phyloP scores from a whole-genome alignment of 495 filamentous ascomycete genomes.

The Hypoxylon rickii region DNA sequence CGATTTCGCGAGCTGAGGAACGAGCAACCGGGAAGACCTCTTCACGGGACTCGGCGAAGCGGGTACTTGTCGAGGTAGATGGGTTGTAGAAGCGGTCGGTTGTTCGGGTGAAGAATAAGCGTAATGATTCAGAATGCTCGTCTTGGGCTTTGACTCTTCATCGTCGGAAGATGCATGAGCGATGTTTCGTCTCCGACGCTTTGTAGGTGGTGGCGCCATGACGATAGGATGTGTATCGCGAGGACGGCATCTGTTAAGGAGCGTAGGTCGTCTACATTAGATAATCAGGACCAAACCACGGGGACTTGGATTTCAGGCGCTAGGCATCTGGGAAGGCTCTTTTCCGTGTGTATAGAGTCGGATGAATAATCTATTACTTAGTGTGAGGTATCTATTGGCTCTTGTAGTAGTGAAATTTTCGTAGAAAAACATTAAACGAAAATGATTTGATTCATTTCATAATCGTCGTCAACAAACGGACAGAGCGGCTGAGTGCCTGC shows the following conservation, averaged over 20 bases:
- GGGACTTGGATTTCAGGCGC: too few species aligned
- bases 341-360: too few species aligned
- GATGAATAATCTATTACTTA: too few species aligned
- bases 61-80: conserved; percentile 17
- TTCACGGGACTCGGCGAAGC: conserved; percentile 43
- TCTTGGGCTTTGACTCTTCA: conserved; percentile 35
- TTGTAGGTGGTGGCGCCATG: conserved; percentile 61
- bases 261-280: too few species aligned
- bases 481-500: conserved; percentile 5
- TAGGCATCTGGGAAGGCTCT: too few species aligned
- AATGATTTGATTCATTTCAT: not conserved
- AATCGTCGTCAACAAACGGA: not conserved
- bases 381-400: too few species aligned
- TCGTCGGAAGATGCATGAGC: conserved; percentile 41
- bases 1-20: conserved; percentile 27
- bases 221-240: conserved; percentile 25
- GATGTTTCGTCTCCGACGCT: conserved; percentile 56
- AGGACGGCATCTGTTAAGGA: conserved; percentile 30
- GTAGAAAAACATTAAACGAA: too few species aligned
- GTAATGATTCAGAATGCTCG: conserved; percentile 49
- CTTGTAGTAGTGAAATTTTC: too few species aligned
- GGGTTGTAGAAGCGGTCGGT: conserved; percentile 12
- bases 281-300: too few species aligned
- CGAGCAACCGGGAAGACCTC: conserved; percentile 37
- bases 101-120: conserved; percentile 49